Evolutionary conservation across 306 rosid species (phyloP).

Genomic region (Fragaria vesca): DNA sequence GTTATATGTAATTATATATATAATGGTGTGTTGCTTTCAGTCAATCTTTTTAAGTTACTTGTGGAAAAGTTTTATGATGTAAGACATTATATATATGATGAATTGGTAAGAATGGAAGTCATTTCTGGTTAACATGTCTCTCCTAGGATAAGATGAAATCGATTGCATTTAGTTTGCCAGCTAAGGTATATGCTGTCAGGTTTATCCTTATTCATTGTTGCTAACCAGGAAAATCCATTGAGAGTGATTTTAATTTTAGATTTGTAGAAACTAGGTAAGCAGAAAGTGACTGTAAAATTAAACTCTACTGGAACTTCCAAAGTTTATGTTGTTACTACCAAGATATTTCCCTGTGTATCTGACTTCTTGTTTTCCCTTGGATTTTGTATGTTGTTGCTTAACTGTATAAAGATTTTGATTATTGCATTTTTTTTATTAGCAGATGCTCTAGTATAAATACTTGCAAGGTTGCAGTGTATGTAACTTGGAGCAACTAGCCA

Average conservation of each 20-base stretch:
- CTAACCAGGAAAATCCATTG: background rate
- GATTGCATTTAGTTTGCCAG: background rate
- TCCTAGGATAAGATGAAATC: background rate
- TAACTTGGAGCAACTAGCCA: slow-evolving; percentile 11
- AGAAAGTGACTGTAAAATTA: background rate
- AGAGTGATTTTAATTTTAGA: background rate
- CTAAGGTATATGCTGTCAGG: background rate
- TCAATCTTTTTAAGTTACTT: background rate
- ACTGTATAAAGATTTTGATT: background rate
- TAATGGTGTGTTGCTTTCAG: background rate
- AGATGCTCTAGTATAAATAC: slow-evolving; percentile 3
- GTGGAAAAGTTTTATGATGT: background rate
- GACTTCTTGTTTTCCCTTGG: background rate
- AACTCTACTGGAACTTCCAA: background rate
- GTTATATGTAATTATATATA: background rate
- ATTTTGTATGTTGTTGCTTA: background rate
- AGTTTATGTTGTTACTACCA: background rate
- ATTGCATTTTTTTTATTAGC: background rate
- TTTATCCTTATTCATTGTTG: background rate
- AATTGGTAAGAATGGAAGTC: background rate
- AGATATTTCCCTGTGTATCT: background rate
- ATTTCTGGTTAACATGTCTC: background rate
- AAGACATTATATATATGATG: background rate
- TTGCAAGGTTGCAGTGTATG: background rate
- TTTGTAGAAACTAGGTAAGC: background rate